These are phyloP conservation scores for Lizanozyma gosingica DNA, from an alignment of 1,139 yeast species.

Conservation along the genomic window DNA sequence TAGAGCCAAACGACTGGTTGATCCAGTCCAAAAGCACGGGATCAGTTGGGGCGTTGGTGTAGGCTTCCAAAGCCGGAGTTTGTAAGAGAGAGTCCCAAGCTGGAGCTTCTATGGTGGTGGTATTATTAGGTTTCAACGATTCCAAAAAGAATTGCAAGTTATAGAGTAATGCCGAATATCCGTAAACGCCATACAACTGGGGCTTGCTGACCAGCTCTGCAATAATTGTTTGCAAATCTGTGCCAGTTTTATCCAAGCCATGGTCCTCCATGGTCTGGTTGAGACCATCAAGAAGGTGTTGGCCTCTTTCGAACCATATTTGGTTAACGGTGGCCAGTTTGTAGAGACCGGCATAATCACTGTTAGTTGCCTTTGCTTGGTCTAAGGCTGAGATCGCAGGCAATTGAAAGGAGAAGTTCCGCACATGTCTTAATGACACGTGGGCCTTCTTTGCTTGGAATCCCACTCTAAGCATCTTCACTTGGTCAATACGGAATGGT, in stretches of 20 bases:
- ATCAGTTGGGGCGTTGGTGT: conserved; percentile 30
- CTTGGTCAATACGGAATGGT: no score
- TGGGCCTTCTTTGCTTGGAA: background rate
- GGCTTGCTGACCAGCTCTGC: conserved; percentile 17
- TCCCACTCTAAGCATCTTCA: background rate
- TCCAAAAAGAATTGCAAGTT: conserved; percentile 55
- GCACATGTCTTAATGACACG: conserved; percentile 1
- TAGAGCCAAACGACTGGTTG: conserved; percentile 53
- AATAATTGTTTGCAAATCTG: background rate
- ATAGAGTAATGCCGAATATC: conserved; percentile 51
- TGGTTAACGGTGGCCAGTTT: conserved; percentile 26
- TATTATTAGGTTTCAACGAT: conserved; percentile 28
- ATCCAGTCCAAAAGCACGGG: conserved; percentile 36
- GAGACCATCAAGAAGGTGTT: conserved; percentile 24
- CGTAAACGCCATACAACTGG: conserved; percentile 39
- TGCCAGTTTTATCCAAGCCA: background rate
- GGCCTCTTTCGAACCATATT: conserved; percentile 36
- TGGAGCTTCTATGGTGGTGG: conserved; percentile 13
- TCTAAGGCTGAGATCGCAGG: conserved; percentile 27
- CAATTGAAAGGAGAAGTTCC: background rate
- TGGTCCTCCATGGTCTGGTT: conserved; percentile 25
- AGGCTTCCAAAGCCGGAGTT: conserved; percentile 28
- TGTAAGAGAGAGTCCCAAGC: conserved; percentile 27
- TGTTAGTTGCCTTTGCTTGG: conserved; percentile 17
- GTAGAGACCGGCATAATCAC: conserved; percentile 29